Evolutionary conservation across 805 yeast genomes (phyloP), one percentile per base, ranked within the genome.

Genomic region (Nadsonia fulvescens): DNA sequence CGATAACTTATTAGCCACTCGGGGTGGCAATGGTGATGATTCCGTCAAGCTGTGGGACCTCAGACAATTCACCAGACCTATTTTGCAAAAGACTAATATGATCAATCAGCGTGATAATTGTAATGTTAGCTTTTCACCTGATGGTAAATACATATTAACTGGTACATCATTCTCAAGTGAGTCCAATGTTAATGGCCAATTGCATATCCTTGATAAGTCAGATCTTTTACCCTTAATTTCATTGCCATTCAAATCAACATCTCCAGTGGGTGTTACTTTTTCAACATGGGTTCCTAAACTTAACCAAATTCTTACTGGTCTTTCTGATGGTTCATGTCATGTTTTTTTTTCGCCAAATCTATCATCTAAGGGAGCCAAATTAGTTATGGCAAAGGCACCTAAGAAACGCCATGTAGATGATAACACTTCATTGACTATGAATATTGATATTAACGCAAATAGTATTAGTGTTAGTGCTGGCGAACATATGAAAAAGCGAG

Each of bases 341-440:
- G 23, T 42, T 5, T 27, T 48, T 9, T 47, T 50, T 25, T 36
- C 43, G n/a, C 41, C 40, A 5, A 36, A 34, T 3, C 15, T 20
- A n/a, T 41, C 51, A 5, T 21, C 14, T 5, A 39, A 36, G 12
- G 53, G 53, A 13, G 47, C 46, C 6, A 34, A 26, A 20, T 11
- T 26, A 6, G 38, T 43, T 7, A 22, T 42, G 12, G 40, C 34
- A 15, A 36, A 37, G 23, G 33, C 42, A 3, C 40, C 45, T 8
- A 42, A 33, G 24, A 30, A 23, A 8, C 34, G 46, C n/a, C 50
- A 46, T 26, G 31, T 48, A 11, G 53, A 49, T 21, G 52, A 46
- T 27, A n/a, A n/a, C n/a, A n/a, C n/a, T n/a, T 14, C 32, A 7
- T 12, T 41, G 22, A 31, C 39, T 2, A 37, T 37, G n/a, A 30